Evolutionary conservation across 345 rosid species (phyloP).

Genomic region (Zanthoxylum bungeanum): DNA sequence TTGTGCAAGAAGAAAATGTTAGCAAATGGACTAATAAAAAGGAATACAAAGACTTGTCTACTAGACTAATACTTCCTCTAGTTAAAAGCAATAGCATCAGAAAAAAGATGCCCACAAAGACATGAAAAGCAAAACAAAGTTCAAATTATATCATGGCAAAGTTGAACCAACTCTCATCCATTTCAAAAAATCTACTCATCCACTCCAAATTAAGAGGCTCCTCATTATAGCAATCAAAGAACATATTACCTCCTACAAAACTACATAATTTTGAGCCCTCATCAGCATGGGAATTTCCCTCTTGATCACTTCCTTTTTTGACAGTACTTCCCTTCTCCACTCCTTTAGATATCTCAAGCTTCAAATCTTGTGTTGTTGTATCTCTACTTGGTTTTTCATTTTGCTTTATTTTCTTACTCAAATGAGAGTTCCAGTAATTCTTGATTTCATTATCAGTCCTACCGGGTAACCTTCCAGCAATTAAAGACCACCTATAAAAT

Average conservation of each 20-base stretch:
- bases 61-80: no score
- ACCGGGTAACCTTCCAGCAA: constrained; percentile 56
- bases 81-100: not conserved
- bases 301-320: constrained; percentile 7
- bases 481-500: constrained; percentile 48
- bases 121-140: not conserved
- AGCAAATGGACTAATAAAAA: not conserved
- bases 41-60: not conserved
- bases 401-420: constrained; percentile 41
- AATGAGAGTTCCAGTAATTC: constrained; percentile 55
- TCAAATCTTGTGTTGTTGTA: constrained; percentile 1
- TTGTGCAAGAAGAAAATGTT: not conserved
- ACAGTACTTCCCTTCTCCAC: not conserved
- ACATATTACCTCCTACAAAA: constrained; percentile 13
- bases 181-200: constrained; percentile 38
- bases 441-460: constrained; percentile 54
- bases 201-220: constrained; percentile 42
- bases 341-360: constrained; percentile 1
- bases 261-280: constrained; percentile 6
- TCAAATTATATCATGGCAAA: not conserved
- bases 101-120: not conserved
- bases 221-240: constrained; percentile 19
- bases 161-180: constrained; percentile 30
- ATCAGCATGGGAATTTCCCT: not conserved
- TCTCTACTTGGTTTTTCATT: constrained; percentile 20